Base-by-base conservation (phyloP, 2,329 filamentous ascomycete genomes). In the Neocucurbitaria cava region DNA sequence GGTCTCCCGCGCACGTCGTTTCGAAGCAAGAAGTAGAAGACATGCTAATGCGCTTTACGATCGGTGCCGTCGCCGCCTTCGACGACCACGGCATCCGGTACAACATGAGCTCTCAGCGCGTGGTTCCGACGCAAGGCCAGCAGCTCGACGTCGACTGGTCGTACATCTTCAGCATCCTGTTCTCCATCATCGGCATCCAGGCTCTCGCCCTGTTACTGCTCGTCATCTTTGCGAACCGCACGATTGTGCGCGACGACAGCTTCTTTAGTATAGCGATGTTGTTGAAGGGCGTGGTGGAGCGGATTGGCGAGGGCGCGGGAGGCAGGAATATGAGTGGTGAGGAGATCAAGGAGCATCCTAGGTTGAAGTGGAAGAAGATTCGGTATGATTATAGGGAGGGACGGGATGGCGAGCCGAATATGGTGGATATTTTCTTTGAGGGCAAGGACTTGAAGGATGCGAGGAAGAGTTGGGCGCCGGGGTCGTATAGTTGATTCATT, bases 201-300 rank as follows among this genome's bases (percentile, higher is more conserved):
- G 48, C 68, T 13, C 13, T 42, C 5, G 65, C 69, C 0, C 56
- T 73, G 1, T 35, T 61, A 9, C 50, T 46, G 5, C 52, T 73
- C 1, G 40, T 73, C 17, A 11, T 54, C 0, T 68, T 68, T 20
- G 71, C 65, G 0, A 71, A 75, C 33, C 67, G 65, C 17, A 64
- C 59, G 3, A 70, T 74, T 33, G 66, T 75, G 13, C 61, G 69
- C 1, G 72, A 74, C 24, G 68, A 72, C 9, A 69, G 66, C 43
- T 71, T 63, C 49, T 69, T 73, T 28, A 66, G 63, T 28, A 56
- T 71, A 44, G 71, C 72, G 0, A 73, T 73, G 71, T 31, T 75
- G 33, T 39, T 73, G 42, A 63, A 54, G 1, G 70, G 70, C 0
- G 67, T 75, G 0, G 60, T 73, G 15, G 57, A 64, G 3, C 44